Evolutionary conservation across 768 basidiomycete genomes (phyloP).

Genomic region (Dendrothele bispora): DNA sequence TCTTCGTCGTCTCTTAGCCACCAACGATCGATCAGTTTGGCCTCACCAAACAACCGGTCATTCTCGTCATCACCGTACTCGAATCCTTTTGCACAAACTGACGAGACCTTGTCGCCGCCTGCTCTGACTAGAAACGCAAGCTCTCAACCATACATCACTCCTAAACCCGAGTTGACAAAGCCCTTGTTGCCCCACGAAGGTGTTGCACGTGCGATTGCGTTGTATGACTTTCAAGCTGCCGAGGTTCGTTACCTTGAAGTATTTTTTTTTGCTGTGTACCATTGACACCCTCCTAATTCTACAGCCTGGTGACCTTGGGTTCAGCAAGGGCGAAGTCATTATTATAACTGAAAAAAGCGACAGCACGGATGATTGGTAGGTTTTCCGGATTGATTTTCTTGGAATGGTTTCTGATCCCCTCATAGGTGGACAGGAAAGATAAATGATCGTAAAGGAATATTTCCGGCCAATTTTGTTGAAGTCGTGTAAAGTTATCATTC

Average conservation of each 20-base stretch:
- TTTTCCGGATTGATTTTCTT: not conserved
- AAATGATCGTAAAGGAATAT: constrained; percentile 59
- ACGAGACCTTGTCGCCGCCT: not conserved
- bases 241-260: constrained; percentile 45
- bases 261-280: not conserved
- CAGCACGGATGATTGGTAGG: constrained; percentile 74
- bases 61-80: constrained; percentile 6
- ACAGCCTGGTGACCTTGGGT: constrained; percentile 73
- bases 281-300: constrained; percentile 10
- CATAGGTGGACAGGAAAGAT: constrained; percentile 79
- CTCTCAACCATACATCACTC: constrained; percentile 35
- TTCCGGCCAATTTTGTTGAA: constrained; percentile 87
- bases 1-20: constrained; percentile 9
- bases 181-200: constrained; percentile 58
- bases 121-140: constrained; percentile 9
- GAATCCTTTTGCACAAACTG: constrained; percentile 7
- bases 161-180: constrained; percentile 48
- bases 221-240: constrained; percentile 72
- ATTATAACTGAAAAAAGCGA: constrained; percentile 66
- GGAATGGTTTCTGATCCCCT: constrained; percentile 1
- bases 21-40: constrained; percentile 14
- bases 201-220: constrained; percentile 69
- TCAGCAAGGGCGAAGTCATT: constrained; percentile 76
- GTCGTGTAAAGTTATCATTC: constrained; percentile 33
- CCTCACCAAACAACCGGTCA: not conserved